Evolutionary conservation across 768 basidiomycete species (phyloP).

Genomic region (Russula earlei): DNA sequence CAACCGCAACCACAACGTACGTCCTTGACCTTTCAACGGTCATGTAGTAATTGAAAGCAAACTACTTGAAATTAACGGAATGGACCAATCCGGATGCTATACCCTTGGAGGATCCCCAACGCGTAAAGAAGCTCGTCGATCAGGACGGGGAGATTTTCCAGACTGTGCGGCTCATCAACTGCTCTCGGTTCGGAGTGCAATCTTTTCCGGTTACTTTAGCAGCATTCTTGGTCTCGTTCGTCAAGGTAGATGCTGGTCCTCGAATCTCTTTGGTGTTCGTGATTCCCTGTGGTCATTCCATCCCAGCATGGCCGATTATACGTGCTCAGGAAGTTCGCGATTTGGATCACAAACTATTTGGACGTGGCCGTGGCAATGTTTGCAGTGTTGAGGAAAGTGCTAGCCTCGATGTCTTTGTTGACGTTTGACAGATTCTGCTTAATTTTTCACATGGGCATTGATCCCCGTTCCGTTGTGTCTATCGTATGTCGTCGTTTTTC

Average conservation of each 20-base stretch:
- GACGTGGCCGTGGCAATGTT: slow-evolving; percentile 72
- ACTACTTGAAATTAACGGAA: slow-evolving; percentile 71
- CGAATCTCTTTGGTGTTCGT: slow-evolving; percentile 61
- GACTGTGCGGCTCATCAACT: slow-evolving; percentile 67
- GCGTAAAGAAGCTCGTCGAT: slow-evolving; percentile 27
- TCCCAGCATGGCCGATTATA: not conserved
- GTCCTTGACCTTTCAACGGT: slow-evolving; percentile 21
- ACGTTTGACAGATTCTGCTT: not conserved
- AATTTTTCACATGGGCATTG: slow-evolving; percentile 45
- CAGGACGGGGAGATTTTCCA: slow-evolving; percentile 64
- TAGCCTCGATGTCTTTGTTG: not conserved
- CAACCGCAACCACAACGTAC: slow-evolving; percentile 78
- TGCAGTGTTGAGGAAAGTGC: slow-evolving; percentile 65
- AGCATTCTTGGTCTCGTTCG: slow-evolving; percentile 68
- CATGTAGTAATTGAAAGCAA: slow-evolving; percentile 67
- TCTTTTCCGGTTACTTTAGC: slow-evolving; percentile 81
- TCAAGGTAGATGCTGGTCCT: slow-evolving; percentile 65
- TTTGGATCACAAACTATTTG: slow-evolving; percentile 54
- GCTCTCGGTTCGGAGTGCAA: slow-evolving; percentile 68
- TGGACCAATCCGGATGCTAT: slow-evolving; percentile 48
- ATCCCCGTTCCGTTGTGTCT: slow-evolving; percentile 66
- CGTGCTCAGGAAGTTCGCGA: slow-evolving; percentile 51
- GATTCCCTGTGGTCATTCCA: not conserved
- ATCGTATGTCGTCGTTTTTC: slow-evolving; percentile 35
- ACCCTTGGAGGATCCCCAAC: slow-evolving; percentile 21